These are phyloP conservation scores for Ochromonas danica DNA, from an alignment of 108 stramenopile genomes.

Conservation along the genomic window DNA sequence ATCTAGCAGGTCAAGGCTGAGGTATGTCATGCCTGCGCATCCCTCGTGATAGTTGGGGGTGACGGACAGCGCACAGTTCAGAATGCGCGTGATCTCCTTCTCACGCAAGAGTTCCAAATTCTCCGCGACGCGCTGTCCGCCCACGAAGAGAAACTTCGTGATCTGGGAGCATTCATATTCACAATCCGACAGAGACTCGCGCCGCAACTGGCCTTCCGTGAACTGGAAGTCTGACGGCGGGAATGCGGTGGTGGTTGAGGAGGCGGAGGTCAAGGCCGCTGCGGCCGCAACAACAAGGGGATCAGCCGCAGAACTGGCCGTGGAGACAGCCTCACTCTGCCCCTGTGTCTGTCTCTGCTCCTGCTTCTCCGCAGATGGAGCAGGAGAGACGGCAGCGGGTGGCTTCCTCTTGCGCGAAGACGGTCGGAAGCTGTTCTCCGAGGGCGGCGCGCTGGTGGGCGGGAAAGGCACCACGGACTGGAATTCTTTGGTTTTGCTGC, in stretches of 20 bases:
- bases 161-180: conserved; percentile 32
- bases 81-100: conserved; percentile 11
- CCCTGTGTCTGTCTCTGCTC: too few relatives aligned
- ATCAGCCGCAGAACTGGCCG: too few relatives aligned
- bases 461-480: conserved; percentile 1
- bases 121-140: background rate
- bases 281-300: too few relatives aligned
- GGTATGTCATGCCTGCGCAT: background rate
- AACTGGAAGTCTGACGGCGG: background rate
- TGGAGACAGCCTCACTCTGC: too few relatives aligned
- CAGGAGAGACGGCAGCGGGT: too few relatives aligned
- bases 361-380: too few relatives aligned
- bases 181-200: background rate
- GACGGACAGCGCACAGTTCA: conserved; percentile 7
- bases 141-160: conserved; percentile 6
- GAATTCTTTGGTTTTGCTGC: background rate
- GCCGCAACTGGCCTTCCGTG: conserved; percentile 23
- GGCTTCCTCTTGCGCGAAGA: too few relatives aligned
- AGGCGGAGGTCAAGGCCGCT: too few relatives aligned
- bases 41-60: background rate
- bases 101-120: background rate
- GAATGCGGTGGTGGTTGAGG: too few relatives aligned
- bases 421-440: too few relatives aligned
- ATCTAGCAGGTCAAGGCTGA: conserved; percentile 9
- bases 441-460: too few relatives aligned